Evolutionary conservation across 495 filamentous ascomycete species (phyloP), one percentile per base, ranked within the genome.

Genomic region (Gamarada debralockiae): DNA sequence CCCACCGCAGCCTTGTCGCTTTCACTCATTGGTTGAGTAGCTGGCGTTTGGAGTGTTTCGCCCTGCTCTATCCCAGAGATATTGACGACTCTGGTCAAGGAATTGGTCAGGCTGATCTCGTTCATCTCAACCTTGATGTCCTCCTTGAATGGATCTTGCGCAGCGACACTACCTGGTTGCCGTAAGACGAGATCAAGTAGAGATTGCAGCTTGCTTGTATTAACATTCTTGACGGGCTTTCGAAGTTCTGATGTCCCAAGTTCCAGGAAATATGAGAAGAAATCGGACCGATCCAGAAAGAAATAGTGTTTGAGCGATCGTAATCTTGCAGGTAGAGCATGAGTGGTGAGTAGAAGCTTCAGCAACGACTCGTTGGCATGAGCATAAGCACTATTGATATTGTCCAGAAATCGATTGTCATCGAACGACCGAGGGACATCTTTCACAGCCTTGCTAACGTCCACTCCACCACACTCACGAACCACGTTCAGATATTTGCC

Each of bases 401-500:
- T 98, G 53, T 98, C 93, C 46, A 97, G 69, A 58, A 98, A 95
- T 24, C 85, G 80, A 49, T 77, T 75, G 65, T 98, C 93, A 65
- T 96, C 92, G 55, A 98, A 95, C 1, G 88, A 95, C 36, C 82
- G 82, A 5, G 93, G 95, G 25, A 96, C 87, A 65, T 96, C 90
- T 53, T 81, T 82, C 34, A 95, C 86, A 33, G 85, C 84, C 69
- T 93, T 90, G 67, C 88, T 95, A 44, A 96, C 83, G 67, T 96
- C 90, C 21, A 97, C 93, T 21, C 93, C 93, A 48, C 93, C 93
- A 62, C 93, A 97, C 66, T 98, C 93, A 48, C 93, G 79, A 10
- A 98, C 93, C 1, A 98, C 93, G 59, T 98, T 98, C 13, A 98
- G 82, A 62, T 98, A 98, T 66, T 98, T 98, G 17, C 93, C 93